phyloP scores from a whole-genome alignment of 192 early-diverging fungal species.

The Pilaira anomala region DNA sequence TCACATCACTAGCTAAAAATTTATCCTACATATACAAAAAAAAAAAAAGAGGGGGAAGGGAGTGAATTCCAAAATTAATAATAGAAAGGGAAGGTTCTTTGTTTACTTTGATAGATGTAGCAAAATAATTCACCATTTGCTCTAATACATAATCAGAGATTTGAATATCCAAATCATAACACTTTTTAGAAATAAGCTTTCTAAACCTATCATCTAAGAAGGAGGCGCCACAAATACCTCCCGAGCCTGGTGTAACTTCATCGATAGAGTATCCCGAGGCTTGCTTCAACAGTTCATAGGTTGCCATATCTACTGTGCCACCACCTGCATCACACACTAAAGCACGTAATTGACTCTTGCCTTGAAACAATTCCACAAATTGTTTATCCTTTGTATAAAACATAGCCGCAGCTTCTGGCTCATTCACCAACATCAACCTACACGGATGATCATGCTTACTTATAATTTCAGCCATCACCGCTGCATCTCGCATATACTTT shows the following conservation, averaged over 20 bases:
- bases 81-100: neutral
- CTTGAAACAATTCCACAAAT: constrained; percentile 38
- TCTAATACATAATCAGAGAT: constrained; percentile 6
- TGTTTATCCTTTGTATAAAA: constrained; percentile 31
- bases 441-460: constrained; percentile 36
- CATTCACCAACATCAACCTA: constrained; percentile 40
- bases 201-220: constrained; percentile 44
- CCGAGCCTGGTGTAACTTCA: constrained; percentile 39
- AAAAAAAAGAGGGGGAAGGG: no score
- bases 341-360: constrained; percentile 36
- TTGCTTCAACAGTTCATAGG: constrained; percentile 31
- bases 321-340: constrained; percentile 48
- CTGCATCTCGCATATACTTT: constrained; percentile 41
- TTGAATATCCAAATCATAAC: neutral
- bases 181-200: constrained; percentile 25
- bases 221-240: constrained; percentile 41
- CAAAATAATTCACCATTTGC: constrained; percentile 18
- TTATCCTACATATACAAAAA: no score
- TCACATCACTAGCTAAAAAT: neutral
- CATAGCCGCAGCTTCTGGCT: constrained; percentile 44
- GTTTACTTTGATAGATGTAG: neutral
- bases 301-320: constrained; percentile 45
- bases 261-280: neutral
- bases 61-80: neutral
- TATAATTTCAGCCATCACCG: constrained; percentile 41